A percentile compares a stretch with the other conserved stretches of the same genome.
phyloP scores from a whole-genome alignment of 208 protist genomes.

The Willaertia magna region DNA sequence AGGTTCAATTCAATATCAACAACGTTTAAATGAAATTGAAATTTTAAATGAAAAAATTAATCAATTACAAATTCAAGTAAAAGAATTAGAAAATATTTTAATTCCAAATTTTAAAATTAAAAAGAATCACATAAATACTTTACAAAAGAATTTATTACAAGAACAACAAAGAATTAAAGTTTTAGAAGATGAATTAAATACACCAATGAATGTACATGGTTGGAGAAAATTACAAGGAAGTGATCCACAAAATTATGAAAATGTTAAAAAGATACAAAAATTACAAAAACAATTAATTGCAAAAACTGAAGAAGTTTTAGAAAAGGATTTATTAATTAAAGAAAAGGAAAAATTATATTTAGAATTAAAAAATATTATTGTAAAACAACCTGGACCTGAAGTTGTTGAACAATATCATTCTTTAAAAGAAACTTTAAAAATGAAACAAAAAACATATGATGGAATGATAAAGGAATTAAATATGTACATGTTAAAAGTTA shows the following conservation, averaged over 20 bases:
- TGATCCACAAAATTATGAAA: constrained; percentile 74
- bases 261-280: constrained; percentile 76
- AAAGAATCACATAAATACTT: constrained; percentile 41
- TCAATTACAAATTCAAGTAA: constrained; percentile 39
- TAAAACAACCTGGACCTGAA: constrained; percentile 81
- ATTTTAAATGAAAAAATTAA: constrained; percentile 48
- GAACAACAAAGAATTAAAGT: constrained; percentile 67
- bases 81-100: background rate
- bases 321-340: constrained; percentile 73
- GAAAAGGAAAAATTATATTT: constrained; percentile 75
- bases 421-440: background rate
- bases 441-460: background rate
- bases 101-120: constrained; percentile 30
- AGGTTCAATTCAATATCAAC: constrained; percentile 76
- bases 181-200: constrained; percentile 81
- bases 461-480: background rate
- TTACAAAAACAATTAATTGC: constrained; percentile 85
- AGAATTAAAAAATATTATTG: constrained; percentile 76
- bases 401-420: constrained; percentile 24
- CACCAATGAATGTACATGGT: constrained; percentile 87
- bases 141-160: constrained; percentile 54
- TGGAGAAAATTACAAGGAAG: constrained; percentile 83
- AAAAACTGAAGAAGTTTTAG: constrained; percentile 75
- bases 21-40: constrained; percentile 34
- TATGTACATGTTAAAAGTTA: background rate